Percentiles rank a stretch among this genome's conserved stretches.
phyloP scores from a whole-genome alignment of 139 green algal species.

The Tetradesmus lagerheimii region DNA sequence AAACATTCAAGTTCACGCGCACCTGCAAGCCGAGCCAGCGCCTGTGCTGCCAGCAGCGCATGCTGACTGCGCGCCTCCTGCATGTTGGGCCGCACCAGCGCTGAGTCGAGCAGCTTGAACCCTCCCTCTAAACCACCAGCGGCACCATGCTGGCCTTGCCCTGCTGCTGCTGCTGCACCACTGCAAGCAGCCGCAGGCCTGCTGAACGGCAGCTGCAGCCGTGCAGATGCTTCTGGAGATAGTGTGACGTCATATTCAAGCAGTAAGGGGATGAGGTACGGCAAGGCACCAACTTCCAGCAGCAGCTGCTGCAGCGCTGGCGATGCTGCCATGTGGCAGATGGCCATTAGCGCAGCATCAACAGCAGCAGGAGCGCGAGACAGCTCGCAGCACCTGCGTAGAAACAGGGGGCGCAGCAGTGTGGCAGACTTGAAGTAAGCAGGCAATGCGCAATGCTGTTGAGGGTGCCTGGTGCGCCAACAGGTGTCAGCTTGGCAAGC shows the following conservation, averaged over 20 bases:
- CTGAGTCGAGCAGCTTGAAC: slow-evolving; percentile 35
- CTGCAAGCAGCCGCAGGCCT: not conserved
- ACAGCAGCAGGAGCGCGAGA: slow-evolving; percentile 70
- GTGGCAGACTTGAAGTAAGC: too few relatives aligned
- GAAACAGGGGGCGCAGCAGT: too few relatives aligned
- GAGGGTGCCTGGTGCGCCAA: too few relatives aligned
- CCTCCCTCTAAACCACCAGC: not conserved
- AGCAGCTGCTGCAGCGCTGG: slow-evolving; percentile 73
- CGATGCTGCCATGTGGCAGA: slow-evolving; percentile 65
- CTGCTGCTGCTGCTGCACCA: not conserved
- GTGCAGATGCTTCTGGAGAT: slow-evolving; percentile 34
- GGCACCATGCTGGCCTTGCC: not conserved
- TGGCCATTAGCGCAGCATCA: slow-evolving; percentile 81
- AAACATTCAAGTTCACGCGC: too few relatives aligned
- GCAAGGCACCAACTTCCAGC: slow-evolving; percentile 71
- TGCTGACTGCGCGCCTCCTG: slow-evolving; percentile 79
- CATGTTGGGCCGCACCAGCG: slow-evolving; percentile 64
- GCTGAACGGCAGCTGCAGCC: slow-evolving; percentile 51
- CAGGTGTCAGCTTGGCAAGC: too few relatives aligned
- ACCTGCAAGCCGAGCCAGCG: slow-evolving; percentile 74
- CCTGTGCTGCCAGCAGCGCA: slow-evolving; percentile 82
- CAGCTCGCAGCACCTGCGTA: slow-evolving; percentile 60
- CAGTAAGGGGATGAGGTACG: slow-evolving; percentile 82
- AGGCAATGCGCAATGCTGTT: too few relatives aligned
- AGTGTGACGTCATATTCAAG: slow-evolving; percentile 86